phyloP scores from a whole-genome alignment of 139 green algal genomes.

The Deuterostichococcus epilithicus region DNA sequence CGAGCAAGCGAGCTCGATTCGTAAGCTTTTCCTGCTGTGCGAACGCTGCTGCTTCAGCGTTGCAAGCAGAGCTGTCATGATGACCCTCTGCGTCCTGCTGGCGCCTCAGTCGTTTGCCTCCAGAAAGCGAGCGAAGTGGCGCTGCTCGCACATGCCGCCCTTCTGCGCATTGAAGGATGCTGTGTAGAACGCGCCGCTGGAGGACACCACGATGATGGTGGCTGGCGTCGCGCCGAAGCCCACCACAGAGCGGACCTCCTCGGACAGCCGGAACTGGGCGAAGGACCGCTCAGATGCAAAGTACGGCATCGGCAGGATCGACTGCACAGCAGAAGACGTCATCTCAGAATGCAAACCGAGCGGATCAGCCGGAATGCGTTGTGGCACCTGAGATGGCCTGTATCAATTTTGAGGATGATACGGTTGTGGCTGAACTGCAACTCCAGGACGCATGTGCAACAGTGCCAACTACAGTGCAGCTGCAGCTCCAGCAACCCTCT shows the following conservation, averaged over 20 bases:
- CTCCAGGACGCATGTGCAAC: no score
- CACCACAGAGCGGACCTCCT: slow-evolving; percentile 47
- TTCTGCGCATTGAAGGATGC: slow-evolving; percentile 64
- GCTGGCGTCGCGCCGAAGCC: slow-evolving; percentile 56
- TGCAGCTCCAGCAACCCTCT: no score
- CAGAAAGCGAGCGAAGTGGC: slow-evolving; percentile 46
- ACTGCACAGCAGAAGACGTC: slow-evolving; percentile 14
- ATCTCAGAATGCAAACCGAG: no score
- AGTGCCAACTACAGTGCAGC: no score
- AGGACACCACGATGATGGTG: slow-evolving; percentile 58
- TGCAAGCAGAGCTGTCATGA: no score
- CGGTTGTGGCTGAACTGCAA: background rate
- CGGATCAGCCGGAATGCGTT: no score
- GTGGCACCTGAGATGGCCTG: background rate
- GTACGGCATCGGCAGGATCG: slow-evolving; percentile 53
- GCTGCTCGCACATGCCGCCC: slow-evolving; percentile 54
- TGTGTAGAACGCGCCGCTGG: slow-evolving; percentile 44
- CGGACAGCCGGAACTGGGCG: slow-evolving; percentile 69
- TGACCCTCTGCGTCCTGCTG: no score
- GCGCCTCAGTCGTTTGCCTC: slow-evolving; percentile 32
- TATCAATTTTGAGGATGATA: slow-evolving; percentile 10
- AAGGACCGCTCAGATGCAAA: slow-evolving; percentile 87
- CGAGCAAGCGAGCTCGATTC: no score
- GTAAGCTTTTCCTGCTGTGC: no score
- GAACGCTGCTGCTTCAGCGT: no score